Evolutionary conservation across 805 yeast species (phyloP), one percentile per base, ranked within the genome.

Genomic region (Lipomyces yamanashiensis): DNA sequence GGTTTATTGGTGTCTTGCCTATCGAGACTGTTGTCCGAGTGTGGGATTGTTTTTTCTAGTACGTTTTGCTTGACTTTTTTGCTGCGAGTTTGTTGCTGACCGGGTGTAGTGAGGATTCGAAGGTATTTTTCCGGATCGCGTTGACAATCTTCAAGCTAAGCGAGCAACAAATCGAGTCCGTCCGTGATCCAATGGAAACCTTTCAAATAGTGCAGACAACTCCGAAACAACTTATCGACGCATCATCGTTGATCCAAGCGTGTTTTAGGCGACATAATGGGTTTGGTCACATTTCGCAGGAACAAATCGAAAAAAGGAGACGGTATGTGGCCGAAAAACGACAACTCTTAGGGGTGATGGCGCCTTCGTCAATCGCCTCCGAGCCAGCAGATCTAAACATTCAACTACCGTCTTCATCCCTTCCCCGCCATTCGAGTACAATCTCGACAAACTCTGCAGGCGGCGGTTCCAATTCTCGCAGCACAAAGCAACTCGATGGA

Each of bases 41-140:
- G 0, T 93, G 99, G 98, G 99, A 95, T 76, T 90, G 96, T 66
- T 77, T 93, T 55, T 92, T 96, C 80, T 91, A 89, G 63, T 60
- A 49, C 4, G 63, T 50, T 19, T 19, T 28, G 5, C 28, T n/a
- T 13, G 28, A 28, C 28, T 10, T 17, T 36, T 13, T 17, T 19
- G 23, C 15, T 28, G n/a, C 2, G 7, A n/a, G 5, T 19, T 36
- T 15, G n/a, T 37, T n/a, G n/a, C 47, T 23, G 23, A 43, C 43
- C 17, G 8, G 17, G 15, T 41, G 12, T 23, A 60, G 63, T 73
- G 98, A 93, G 74, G 97, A 91, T 36, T 87, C 96, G 1, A 90
- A 90, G 71, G 84, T 95, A 10, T 79, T 95, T 17, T 95, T 92
- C 78, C 85, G 96, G 62, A 83, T 90, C 2, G 87, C 96, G 0